Evolutionary conservation across 225 moss, liverwort and hornwort genomes (phyloP), one percentile per base, ranked within the genome.

Genomic region (Physcomitrellopsis africana): DNA sequence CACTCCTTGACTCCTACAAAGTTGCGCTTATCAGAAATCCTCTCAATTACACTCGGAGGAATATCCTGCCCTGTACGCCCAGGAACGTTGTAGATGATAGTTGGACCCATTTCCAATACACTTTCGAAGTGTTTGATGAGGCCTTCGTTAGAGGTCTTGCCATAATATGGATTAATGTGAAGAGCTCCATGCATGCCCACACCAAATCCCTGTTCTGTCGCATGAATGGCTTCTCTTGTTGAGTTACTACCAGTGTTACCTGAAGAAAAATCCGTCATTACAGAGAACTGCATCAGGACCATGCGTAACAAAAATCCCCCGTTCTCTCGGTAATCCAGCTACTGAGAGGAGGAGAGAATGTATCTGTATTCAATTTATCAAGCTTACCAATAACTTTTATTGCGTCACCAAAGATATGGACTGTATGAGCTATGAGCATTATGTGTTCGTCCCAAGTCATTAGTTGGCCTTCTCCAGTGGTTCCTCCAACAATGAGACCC

Each of bases 391-490:
- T 79, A 11, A 91, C 89, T 80, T 91, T 89, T 41, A 91, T 89
- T 64, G 80, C 76, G n/a, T 88, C 84, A 48, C 87, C 87, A 49
- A 96, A 93, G 63, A 82, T 81, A 19, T 83, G 71, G 23, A 93
- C 90, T 3, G 92, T 90, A 53, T 90, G 89, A 46, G 89, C 90
- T 43, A 96, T 96, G 55, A 93, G 90, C 86, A 86, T 92, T 14
- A 96, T 90, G 53, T 96, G 96, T 81, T 93, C 92, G 45, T 92
- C 89, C 96, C 96, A 96, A 72, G 82, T 84, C 96, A 96, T 96
- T n/a, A 96, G 89, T 67, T 96, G 96, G 54, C 96, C 96, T 77
- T 96, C 96, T 42, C 96, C 96, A n/a, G 96, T 96, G 17, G 96
- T 93, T n/a, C 96, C 96, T 60, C 93, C 96, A 27, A 96, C 89